phyloP scores from a whole-genome alignment of 768 basidiomycete species.

The Pholiota molesta region DNA sequence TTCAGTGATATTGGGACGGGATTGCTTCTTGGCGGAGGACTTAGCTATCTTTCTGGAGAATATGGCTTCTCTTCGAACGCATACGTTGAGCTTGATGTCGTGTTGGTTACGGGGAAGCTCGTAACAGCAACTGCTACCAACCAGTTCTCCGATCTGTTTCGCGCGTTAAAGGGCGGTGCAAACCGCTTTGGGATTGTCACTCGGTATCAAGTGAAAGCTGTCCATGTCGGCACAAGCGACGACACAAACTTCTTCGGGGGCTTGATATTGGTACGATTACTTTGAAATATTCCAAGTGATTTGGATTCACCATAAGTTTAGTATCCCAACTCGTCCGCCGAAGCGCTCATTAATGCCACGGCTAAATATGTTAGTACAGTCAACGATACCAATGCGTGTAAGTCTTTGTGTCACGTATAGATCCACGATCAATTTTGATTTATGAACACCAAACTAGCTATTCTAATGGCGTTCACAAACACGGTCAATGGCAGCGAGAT shows the following conservation, averaged over 20 bases:
- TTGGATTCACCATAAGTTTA: conserved; percentile 10
- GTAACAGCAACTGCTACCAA: conserved; percentile 46
- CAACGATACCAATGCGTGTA: conserved; percentile 42
- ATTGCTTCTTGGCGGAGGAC: conserved; percentile 45
- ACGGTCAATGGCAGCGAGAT: conserved; percentile 25
- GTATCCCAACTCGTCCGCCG: conserved; percentile 41
- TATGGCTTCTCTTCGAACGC: conserved; percentile 44
- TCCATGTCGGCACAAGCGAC: conserved; percentile 39
- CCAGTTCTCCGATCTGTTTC: conserved; percentile 44
- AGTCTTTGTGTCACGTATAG: conserved; percentile 8
- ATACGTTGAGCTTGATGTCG: conserved; percentile 42
- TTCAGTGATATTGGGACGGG: conserved; percentile 45
- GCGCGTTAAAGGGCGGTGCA: conserved; percentile 47
- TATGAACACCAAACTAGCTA: conserved; percentile 21
- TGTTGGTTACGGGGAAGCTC: conserved; percentile 40
- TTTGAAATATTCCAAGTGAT: conserved; percentile 16
- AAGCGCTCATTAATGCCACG: conserved; percentile 38
- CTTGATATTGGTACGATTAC: conserved; percentile 32
- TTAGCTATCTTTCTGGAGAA: conserved; percentile 41
- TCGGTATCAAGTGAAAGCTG: conserved; percentile 41
- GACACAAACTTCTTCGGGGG: conserved; percentile 44
- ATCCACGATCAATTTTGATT: not conserved
- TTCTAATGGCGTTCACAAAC: conserved; percentile 28
- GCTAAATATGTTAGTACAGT: conserved; percentile 38
- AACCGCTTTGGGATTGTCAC: conserved; percentile 50